phyloP scores from a whole-genome alignment of 805 yeast genomes.

The Cyberlindnera veronae region DNA sequence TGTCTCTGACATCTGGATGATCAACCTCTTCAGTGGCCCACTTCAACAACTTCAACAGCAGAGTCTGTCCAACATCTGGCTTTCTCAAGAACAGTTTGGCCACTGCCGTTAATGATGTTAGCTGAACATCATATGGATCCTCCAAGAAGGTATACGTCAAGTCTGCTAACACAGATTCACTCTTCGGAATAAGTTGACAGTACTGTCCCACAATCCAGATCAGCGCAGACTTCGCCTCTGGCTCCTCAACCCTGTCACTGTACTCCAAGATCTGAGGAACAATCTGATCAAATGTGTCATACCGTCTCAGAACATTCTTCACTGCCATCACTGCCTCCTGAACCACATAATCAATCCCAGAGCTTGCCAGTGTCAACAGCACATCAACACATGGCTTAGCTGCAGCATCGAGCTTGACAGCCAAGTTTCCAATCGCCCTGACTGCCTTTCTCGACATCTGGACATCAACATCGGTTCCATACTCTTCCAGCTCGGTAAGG shows the following conservation, averaged over 20 bases:
- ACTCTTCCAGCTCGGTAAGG: slow-evolving; percentile 73
- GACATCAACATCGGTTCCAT: slow-evolving; percentile 82
- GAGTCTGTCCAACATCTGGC: slow-evolving; percentile 50
- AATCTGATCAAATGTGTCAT: slow-evolving; percentile 55
- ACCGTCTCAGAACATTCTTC: slow-evolving; percentile 71
- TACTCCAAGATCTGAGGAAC: slow-evolving; percentile 40
- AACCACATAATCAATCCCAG: slow-evolving; percentile 67
- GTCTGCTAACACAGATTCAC: slow-evolving; percentile 39
- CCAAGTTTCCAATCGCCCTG: slow-evolving; percentile 85
- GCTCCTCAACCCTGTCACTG: slow-evolving; percentile 58
- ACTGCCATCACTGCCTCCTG: slow-evolving; percentile 79
- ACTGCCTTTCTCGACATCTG: slow-evolving; percentile 86
- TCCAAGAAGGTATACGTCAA: slow-evolving; percentile 48
- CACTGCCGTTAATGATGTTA: slow-evolving; percentile 67
- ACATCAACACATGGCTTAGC: slow-evolving; percentile 63
- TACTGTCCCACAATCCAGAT: slow-evolving; percentile 84
- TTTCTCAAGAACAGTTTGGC: slow-evolving; percentile 61
- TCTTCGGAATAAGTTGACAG: slow-evolving; percentile 43
- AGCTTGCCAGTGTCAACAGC: slow-evolving; percentile 54
- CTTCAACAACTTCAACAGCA: slow-evolving; percentile 58
- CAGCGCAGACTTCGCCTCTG: slow-evolving; percentile 74
- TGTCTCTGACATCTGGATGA: slow-evolving; percentile 82
- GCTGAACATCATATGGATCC: slow-evolving; percentile 73
- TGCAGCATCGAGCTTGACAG: slow-evolving; percentile 65
- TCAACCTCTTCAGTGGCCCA: slow-evolving; percentile 69